A percentile compares a stretch with the other conserved stretches of the same genome.
These are phyloP conservation scores for Lecanicillium sp. DNA, from an alignment of 2,329 filamentous ascomycete genomes.

Conservation along the genomic window DNA sequence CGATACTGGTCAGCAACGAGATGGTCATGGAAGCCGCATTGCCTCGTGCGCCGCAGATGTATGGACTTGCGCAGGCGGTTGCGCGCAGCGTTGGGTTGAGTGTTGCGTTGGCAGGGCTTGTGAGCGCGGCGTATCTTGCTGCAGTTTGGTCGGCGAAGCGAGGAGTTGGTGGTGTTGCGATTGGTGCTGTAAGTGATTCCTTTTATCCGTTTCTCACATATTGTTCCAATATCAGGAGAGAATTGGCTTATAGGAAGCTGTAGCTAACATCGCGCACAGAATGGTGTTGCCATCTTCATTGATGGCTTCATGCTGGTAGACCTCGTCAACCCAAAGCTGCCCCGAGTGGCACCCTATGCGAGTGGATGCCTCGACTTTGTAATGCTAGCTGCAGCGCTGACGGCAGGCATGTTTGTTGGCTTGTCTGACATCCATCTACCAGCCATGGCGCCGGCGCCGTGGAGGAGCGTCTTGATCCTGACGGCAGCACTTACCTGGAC, in stretches of 20 bases:
- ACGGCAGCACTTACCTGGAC: constrained; percentile 6
- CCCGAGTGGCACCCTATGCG: constrained; percentile 5
- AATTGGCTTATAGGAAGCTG: no score
- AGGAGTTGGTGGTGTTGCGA: constrained; percentile 3
- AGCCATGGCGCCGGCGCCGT: constrained; percentile 3
- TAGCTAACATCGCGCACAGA: not conserved
- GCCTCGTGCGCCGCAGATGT: constrained; percentile 1
- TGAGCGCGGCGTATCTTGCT: constrained; percentile 2
- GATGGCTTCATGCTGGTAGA: constrained; percentile 6
- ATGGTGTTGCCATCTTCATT: constrained; percentile 7
- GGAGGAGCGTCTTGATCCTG: constrained; percentile 5
- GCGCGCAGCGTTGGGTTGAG: constrained; percentile 4
- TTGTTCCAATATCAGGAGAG: not conserved
- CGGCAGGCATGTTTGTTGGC: constrained; percentile 5
- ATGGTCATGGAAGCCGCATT: constrained; percentile 4
- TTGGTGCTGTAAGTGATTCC: not conserved
- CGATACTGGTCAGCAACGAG: constrained; percentile 1
- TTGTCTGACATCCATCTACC: constrained; percentile 2
- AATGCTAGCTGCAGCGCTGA: constrained; percentile 6
- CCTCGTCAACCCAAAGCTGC: constrained; percentile 5
- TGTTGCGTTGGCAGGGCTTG: constrained; percentile 2
- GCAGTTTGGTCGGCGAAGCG: constrained; percentile 3
- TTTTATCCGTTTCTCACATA: not conserved
- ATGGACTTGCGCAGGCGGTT: constrained; percentile 5
- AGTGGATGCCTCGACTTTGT: constrained; percentile 7